phyloP scores from a whole-genome alignment of 371 early-diverging fungal genomes.

The Homolaphlyctis polyrhiza region DNA sequence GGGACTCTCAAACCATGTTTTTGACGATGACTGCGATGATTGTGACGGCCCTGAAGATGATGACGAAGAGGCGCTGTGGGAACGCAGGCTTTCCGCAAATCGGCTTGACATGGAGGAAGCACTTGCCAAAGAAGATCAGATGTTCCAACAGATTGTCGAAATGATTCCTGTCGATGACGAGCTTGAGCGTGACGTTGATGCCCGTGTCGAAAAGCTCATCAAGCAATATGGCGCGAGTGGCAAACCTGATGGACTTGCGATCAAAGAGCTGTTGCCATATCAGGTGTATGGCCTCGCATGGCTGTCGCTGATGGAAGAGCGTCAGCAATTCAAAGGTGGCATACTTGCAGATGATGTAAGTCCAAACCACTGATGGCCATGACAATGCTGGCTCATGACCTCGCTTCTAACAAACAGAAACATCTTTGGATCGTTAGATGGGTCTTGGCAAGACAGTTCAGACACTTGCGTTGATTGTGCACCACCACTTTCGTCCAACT shows the following conservation, averaged over 20 bases:
- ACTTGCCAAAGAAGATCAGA: background rate
- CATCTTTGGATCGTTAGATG: slow-evolving; percentile 6
- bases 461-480: background rate
- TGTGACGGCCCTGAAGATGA: background rate
- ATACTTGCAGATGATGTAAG: slow-evolving; percentile 75
- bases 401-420: slow-evolving; percentile 18
- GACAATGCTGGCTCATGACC: background rate
- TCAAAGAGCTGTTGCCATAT: slow-evolving; percentile 48
- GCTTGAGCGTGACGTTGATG: background rate
- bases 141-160: background rate
- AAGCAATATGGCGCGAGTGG: slow-evolving; percentile 12
- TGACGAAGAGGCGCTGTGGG: background rate
- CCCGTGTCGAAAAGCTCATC: background rate
- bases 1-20: background rate
- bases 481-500: background rate
- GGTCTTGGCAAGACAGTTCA: slow-evolving; percentile 9
- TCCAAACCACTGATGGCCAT: slow-evolving; percentile 11
- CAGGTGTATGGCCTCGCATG: slow-evolving; percentile 63
- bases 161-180: background rate
- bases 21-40: background rate
- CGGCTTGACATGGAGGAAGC: too few relatives aligned
- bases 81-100: background rate
- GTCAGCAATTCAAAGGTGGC: slow-evolving; percentile 59
- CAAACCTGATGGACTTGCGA: slow-evolving; percentile 48
- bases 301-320: slow-evolving; percentile 54